Conservation (phyloP, 2,329 filamentous ascomycete species). For the Hymenoscyphus scutula region DNA sequence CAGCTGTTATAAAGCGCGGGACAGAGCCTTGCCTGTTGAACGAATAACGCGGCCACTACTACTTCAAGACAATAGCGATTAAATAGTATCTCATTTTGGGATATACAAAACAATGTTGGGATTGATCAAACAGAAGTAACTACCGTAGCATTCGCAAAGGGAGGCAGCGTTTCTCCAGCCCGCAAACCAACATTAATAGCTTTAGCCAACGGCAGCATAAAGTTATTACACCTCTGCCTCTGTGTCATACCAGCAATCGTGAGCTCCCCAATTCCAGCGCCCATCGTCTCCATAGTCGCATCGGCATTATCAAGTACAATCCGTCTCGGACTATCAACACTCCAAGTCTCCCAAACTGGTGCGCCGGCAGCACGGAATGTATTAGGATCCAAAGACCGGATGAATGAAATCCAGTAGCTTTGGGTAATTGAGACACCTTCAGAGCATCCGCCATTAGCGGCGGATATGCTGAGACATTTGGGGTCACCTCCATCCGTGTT, state of each 20-base stretch:
- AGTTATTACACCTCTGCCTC: slow-evolving; percentile 15
- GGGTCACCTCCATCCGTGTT: slow-evolving; percentile 34
- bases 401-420: slow-evolving; percentile 72
- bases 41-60: too few species aligned
- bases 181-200: not conserved
- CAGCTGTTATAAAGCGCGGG: too few species aligned
- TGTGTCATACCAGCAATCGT: slow-evolving; percentile 4
- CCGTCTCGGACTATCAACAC: slow-evolving; percentile 2
- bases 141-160: slow-evolving; percentile 18
- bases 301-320: slow-evolving; percentile 6
- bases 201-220: slow-evolving; percentile 11
- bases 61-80: too few species aligned
- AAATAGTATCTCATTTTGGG: too few species aligned
- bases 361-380: slow-evolving; percentile 20
- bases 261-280: not conserved
- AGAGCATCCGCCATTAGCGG: slow-evolving; percentile 45
- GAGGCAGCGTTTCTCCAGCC: not conserved
- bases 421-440: slow-evolving; percentile 60
- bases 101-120: too few species aligned
- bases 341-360: slow-evolving; percentile 15
- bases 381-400: slow-evolving; percentile 65
- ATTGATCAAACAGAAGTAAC: slow-evolving; percentile 13
- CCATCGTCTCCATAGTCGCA: slow-evolving; percentile 16
- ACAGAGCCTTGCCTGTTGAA: too few species aligned
- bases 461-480: slow-evolving; percentile 45